Base-by-base conservation (phyloP, 2,329 filamentous ascomycete species). In the Fusarium nisikadoi region DNA sequence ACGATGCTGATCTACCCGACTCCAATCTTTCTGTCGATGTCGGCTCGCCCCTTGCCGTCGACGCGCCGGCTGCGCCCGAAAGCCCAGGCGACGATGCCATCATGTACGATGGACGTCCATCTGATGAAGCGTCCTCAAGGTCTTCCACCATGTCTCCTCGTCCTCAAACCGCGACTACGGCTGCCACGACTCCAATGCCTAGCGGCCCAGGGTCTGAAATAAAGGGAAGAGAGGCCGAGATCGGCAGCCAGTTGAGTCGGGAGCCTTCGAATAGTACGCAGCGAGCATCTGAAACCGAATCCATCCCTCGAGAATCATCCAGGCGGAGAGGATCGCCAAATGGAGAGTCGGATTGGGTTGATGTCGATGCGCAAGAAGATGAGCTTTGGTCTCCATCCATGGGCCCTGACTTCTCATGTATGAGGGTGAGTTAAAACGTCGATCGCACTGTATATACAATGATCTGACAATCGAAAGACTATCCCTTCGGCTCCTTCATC, bases 401-500 rank as follows among this genome's bases (percentile, higher is more conserved):
- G 80, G 81, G 82, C 4, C 62, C 77, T n/a, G 81, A 83, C 35
- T 83, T 79, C 61, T 78, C 82, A 23, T 80, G 76, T 47, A 73
- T 79, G 71, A 74, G 82, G 71, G 82, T 84, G 76, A 74, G 81
- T 72, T 64, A 47, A 38, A 47, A 31, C 46, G 27, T 54, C 38
- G 27, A 53, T 38, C 35, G 29, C 36, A n/a, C 46, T 31, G n/a
- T n/a, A 62, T 20, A 62, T 41, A 42, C 31, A 56, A 41, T 25
- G 11, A 42, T 60, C 58, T 75, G 61, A 75, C 65, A 57, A 50
- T 29, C 36, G 12, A 61, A 61, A 95, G 92, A 87, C 92, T 72
- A 87, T 93, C 63, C 92, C 94, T 6, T 91, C 91, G 60, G 91
- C 93, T n/a, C 91, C 94, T 3, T 97, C 94, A 2, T 96, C 94